phyloP scores from a whole-genome alignment of 345 rosid species.

The Dipteronia sinensis region DNA sequence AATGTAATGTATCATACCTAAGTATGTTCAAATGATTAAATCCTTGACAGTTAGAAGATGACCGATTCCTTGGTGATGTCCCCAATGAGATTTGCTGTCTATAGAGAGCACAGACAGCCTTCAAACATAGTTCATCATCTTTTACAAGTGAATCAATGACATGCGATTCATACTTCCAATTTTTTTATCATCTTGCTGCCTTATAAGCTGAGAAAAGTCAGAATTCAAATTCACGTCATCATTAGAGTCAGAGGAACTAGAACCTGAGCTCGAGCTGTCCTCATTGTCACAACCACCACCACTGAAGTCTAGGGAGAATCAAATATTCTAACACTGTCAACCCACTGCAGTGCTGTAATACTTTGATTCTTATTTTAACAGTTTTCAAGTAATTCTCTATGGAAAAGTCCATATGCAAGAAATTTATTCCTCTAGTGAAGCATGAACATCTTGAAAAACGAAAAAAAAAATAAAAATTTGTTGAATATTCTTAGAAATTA shows the following conservation, averaged over 20 bases:
- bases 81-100: slow-evolving; percentile 14
- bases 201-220: background rate
- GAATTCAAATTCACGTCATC: slow-evolving; percentile 18
- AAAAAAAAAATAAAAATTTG: too few relatives aligned
- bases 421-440: too few relatives aligned
- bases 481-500: too few relatives aligned
- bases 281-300: slow-evolving; percentile 1
- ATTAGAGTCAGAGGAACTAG: slow-evolving; percentile 36
- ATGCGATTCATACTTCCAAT: slow-evolving; percentile 28
- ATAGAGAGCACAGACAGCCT: slow-evolving; percentile 40
- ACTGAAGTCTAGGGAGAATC: background rate
- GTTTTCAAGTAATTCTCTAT: too few relatives aligned
- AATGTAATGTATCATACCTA: slow-evolving; percentile 18
- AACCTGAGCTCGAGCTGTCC: slow-evolving; percentile 23
- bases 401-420: too few relatives aligned
- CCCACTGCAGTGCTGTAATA: too few relatives aligned
- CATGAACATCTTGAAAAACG: too few relatives aligned
- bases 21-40: background rate
- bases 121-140: slow-evolving; percentile 29
- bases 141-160: slow-evolving; percentile 18
- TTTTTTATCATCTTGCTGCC: background rate
- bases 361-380: too few relatives aligned
- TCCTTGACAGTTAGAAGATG: background rate
- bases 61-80: background rate
- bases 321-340: too few relatives aligned